Percentiles rank a stretch among this genome's conserved stretches.
Evolutionary conservation across 225 moss, liverwort and hornwort genomes (phyloP).

Genomic region (Pseudoscleropodium purum): DNA sequence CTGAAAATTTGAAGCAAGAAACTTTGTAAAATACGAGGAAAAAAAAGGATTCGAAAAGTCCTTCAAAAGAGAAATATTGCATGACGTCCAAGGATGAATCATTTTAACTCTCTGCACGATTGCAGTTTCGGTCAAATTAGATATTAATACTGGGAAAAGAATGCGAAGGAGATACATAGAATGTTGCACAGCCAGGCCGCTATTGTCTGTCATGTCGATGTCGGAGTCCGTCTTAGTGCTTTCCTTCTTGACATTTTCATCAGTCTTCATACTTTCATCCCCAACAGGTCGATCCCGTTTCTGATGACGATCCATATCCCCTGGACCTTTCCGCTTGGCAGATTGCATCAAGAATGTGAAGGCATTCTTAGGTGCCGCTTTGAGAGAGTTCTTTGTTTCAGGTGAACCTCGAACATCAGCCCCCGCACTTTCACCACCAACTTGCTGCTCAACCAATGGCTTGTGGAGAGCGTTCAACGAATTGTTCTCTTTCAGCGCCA

Average conservation of each 20-base stretch:
- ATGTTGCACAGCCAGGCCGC: background rate
- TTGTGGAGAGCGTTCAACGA: background rate
- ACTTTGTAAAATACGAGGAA: background rate
- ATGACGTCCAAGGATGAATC: background rate
- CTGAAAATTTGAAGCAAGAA: background rate
- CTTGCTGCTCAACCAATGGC: background rate
- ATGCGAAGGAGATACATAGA: slow-evolving; percentile 5
- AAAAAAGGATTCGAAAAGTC: background rate
- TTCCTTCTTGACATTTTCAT: slow-evolving; percentile 2
- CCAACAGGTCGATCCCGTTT: slow-evolving; percentile 43
- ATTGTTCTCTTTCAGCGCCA: slow-evolving; percentile 1
- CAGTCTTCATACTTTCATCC: slow-evolving; percentile 4
- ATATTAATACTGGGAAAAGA: background rate
- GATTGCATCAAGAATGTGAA: slow-evolving; percentile 78
- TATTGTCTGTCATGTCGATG: slow-evolving; percentile 4
- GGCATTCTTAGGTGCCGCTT: slow-evolving; percentile 42
- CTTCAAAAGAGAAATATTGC: background rate
- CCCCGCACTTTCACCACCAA: background rate
- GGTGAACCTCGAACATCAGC: background rate
- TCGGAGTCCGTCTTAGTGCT: background rate
- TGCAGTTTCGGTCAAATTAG: background rate
- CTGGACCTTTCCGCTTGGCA: slow-evolving; percentile 58
- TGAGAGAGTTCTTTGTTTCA: background rate
- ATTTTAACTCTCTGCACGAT: background rate
- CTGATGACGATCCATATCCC: slow-evolving; percentile 21